Percentiles rank a stretch among this genome's conserved stretches.
Conservation (phyloP, 2,329 filamentous ascomycete genomes). For the Phialophora expanda region DNA sequence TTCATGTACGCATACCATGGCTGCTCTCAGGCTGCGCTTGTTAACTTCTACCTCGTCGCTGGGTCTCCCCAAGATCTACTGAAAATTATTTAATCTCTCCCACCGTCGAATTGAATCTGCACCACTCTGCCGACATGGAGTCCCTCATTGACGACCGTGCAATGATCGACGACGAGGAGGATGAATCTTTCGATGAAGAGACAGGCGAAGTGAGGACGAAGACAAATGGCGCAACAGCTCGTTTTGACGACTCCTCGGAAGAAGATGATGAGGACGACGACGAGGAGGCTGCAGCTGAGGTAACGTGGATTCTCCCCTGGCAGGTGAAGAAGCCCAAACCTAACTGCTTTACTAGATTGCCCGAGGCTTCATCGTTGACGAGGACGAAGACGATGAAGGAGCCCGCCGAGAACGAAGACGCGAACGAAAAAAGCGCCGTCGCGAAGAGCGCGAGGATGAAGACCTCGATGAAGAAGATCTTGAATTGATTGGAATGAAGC, state of each 20-base stretch:
- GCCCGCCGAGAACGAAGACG: slow-evolving; percentile 66
- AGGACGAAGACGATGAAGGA: slow-evolving; percentile 82
- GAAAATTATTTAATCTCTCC: background rate
- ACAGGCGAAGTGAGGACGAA: slow-evolving; percentile 62
- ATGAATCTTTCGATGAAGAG: slow-evolving; percentile 81
- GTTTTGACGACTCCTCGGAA: slow-evolving; percentile 82
- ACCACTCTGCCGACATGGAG: slow-evolving; percentile 31
- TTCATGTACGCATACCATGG: background rate
- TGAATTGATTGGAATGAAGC: slow-evolving; percentile 80
- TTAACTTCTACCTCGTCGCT: background rate
- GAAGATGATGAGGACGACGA: slow-evolving; percentile 93
- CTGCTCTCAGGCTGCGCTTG: background rate
- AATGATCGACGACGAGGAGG: slow-evolving; percentile 81
- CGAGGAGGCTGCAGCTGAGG: slow-evolving; percentile 80
- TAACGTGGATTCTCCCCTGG: slow-evolving; percentile 50
- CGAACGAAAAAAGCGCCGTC: slow-evolving; percentile 77
- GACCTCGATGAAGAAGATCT: slow-evolving; percentile 92
- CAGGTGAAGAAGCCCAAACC: background rate
- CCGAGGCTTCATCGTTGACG: slow-evolving; percentile 95
- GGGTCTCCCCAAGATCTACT: background rate
- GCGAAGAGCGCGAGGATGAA: slow-evolving; percentile 79
- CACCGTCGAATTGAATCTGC: background rate
- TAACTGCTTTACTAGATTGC: slow-evolving; percentile 65
- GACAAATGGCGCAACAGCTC: slow-evolving; percentile 49
- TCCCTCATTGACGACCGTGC: slow-evolving; percentile 83